These are phyloP conservation scores for Conticribra weissflogii DNA, from an alignment of 108 stramenopile species.

Conservation along the genomic window DNA sequence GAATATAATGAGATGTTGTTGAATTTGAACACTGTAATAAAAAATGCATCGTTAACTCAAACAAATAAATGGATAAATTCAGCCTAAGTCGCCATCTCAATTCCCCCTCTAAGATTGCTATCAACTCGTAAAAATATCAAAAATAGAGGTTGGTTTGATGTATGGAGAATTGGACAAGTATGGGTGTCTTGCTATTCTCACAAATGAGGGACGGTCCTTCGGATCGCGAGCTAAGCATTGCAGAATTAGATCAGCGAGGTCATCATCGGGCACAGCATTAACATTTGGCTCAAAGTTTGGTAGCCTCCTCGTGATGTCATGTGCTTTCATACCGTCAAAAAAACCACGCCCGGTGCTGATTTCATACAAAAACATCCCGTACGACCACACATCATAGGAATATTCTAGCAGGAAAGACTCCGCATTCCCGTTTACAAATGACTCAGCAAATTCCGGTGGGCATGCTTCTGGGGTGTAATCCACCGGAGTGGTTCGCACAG, in stretches of 20 bases:
- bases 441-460: constrained; percentile 88
- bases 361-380: constrained; percentile 85
- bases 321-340: constrained; percentile 73
- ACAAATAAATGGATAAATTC: no score
- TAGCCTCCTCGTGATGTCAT: constrained; percentile 74
- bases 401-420: constrained; percentile 74
- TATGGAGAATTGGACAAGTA: constrained; percentile 58
- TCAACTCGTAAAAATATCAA: constrained; percentile 33
- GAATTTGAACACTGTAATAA: no score
- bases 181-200: constrained; percentile 78
- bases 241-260: constrained; percentile 71
- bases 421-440: constrained; percentile 79
- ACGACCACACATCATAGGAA: constrained; percentile 86
- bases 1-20: no score
- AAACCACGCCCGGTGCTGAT: constrained; percentile 73
- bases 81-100: no score
- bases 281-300: constrained; percentile 52
- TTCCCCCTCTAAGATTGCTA: no score
- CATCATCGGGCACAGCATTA: constrained; percentile 43
- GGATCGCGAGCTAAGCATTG: constrained; percentile 68
- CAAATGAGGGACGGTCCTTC: constrained; percentile 61
- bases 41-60: no score
- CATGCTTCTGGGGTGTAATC: constrained; percentile 92
- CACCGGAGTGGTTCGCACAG: constrained; percentile 69
- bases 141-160: constrained; percentile 34